Base-by-base conservation (phyloP, 345 rosid species). In the Eucalyptus curtisii region DNA sequence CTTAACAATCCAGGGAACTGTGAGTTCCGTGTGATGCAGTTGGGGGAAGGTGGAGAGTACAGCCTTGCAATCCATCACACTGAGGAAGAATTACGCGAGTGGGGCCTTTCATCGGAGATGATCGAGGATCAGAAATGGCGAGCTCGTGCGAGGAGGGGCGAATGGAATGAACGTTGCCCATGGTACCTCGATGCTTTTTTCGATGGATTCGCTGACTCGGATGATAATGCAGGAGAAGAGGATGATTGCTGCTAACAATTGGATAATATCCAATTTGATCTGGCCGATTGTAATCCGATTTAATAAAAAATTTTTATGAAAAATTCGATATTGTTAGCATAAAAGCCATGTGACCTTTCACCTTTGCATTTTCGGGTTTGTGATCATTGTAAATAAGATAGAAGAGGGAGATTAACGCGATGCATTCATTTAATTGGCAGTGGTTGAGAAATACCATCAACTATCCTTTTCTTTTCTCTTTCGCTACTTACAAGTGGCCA, bases 101-200 rank as follows among this genome's bases (percentile, higher is more conserved):
- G 99, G 99, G 99, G 99, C 64, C 90, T 97, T 80, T 94, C 99
- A 1, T 93, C 94, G 2, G 99, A 94, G 90, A 98, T 96, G 99
- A 95, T 98, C 24, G 93, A 93, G 16, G 98, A 97, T 90, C 99
- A 97, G 89, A 96, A 96, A 88, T 95, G 96, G 97, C 94, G 99
- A 64, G 89, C 93, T 27, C 33, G 50, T 37, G 97, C 96, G 20
- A 85, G 68, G 44, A 95, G 80, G 90, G 94, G 98, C 30, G 93
- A 93, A 15, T 97, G 97, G 98, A 95, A 95, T 80, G 98, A 96
- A 12, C 94, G 86, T 22, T 96, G 97, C 88, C 86, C 95, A 48
- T 96, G 97, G 95, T 94, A 94, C 88, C 95, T 95, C 6, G 92
- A 92, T 64, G 93, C 89, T 20, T 95, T 97, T 89, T 98, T 98